These are phyloP conservation scores for Starmerella potacharoeniae DNA, from an alignment of 805 yeast genomes.

Conservation along the genomic window DNA sequence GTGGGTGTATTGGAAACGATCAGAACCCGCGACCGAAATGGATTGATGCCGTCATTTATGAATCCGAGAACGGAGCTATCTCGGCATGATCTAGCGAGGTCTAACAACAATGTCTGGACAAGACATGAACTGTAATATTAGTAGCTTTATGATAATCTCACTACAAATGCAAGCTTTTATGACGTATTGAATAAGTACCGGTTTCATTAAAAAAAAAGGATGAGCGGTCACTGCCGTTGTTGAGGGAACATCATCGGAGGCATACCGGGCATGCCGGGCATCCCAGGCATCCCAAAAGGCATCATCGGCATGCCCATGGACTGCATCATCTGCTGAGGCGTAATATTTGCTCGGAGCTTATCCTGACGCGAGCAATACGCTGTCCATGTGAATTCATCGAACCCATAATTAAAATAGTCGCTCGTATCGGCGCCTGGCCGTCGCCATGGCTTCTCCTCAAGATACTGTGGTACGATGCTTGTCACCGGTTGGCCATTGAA, in stretches of 20 bases:
- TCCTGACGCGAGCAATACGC: constrained; percentile 86
- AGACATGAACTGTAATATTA: not conserved
- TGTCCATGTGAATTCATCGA: constrained; percentile 93
- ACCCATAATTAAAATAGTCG: constrained; percentile 93
- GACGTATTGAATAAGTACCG: not conserved
- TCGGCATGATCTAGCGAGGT: not conserved
- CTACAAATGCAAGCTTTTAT: not conserved
- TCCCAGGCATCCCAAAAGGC: constrained; percentile 24
- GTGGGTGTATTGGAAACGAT: not conserved
- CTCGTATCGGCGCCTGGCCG: constrained; percentile 91
- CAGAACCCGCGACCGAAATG: constrained; percentile 14
- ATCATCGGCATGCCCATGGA: constrained; percentile 27
- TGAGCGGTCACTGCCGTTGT: not conserved
- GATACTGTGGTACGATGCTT: constrained; percentile 61
- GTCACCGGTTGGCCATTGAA: constrained; percentile 76
- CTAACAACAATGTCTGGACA: too few relatives aligned
- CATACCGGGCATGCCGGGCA: constrained; percentile 3
- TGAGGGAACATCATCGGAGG: constrained; percentile 16
- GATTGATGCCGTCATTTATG: constrained; percentile 21
- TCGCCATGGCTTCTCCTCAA: constrained; percentile 96
- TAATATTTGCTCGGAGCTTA: constrained; percentile 62
- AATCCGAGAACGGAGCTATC: constrained; percentile 1
- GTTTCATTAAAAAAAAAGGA: not conserved
- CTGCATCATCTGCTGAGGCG: constrained; percentile 62
- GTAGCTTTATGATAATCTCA: not conserved